Conservation (phyloP, 129 eudicot genomes). For the Erigeron canadensis region DNA sequence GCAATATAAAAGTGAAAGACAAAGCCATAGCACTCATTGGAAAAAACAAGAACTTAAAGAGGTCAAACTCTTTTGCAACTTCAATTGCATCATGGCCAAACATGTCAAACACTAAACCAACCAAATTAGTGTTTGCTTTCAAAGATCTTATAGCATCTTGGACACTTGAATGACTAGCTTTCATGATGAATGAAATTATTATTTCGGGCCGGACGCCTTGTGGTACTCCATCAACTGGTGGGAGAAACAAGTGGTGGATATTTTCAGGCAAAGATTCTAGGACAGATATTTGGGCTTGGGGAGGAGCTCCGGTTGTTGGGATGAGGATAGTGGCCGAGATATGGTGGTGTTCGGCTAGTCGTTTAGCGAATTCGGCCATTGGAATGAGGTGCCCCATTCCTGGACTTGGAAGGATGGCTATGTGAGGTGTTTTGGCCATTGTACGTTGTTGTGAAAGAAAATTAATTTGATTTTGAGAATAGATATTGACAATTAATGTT, state of each 20-base stretch:
- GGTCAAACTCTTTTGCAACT: conserved; percentile 34
- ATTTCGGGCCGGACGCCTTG: conserved; percentile 24
- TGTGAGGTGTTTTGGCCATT: conserved; percentile 36
- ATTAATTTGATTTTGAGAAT: background rate
- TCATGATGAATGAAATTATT: conserved; percentile 21
- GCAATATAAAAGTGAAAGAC: conserved; percentile 32
- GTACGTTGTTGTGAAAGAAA: conserved; percentile 1
- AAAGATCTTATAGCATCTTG: conserved; percentile 34
- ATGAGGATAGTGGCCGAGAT: conserved; percentile 42
- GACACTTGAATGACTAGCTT: conserved; percentile 29
- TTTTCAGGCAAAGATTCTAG: conserved; percentile 33
- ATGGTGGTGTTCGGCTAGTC: conserved; percentile 31
- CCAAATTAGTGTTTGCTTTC: conserved; percentile 17
- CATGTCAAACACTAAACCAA: conserved; percentile 42
- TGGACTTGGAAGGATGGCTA: conserved; percentile 47
- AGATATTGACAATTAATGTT: background rate
- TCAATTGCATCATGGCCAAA: conserved; percentile 48
- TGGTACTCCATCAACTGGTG: conserved; percentile 30
- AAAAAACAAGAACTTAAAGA: conserved; percentile 37
- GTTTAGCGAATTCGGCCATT: conserved; percentile 40
- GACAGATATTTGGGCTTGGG: conserved; percentile 34
- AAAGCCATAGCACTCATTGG: conserved; percentile 40
- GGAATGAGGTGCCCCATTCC: conserved; percentile 63
- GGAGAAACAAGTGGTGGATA: conserved; percentile 35
- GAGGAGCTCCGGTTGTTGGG: conserved; percentile 43